Conservation (phyloP, 1,284 basidiomycete species). For the Blastosporella zonata region DNA sequence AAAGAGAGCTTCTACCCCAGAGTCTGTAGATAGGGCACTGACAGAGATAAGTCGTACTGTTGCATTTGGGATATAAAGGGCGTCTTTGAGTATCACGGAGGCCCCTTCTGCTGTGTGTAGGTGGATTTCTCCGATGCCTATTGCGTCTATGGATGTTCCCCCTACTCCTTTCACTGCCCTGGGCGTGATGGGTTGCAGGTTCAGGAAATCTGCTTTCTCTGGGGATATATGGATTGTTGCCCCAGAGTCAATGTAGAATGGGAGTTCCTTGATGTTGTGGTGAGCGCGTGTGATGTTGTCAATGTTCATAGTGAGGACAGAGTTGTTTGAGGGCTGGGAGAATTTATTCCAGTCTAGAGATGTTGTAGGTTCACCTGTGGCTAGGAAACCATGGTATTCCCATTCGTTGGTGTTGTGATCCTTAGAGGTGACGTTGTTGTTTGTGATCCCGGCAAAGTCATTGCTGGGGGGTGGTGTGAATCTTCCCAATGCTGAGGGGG, state of each 20-base stretch:
- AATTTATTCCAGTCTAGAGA: background rate
- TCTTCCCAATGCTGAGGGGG: background rate
- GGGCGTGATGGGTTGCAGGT: background rate
- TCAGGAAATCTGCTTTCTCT: background rate
- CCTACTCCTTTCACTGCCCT: background rate
- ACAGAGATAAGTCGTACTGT: slow-evolving; percentile 3
- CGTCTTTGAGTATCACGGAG: background rate
- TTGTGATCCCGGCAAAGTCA: background rate
- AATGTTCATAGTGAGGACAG: background rate
- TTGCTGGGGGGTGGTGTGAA: background rate
- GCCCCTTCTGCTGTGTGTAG: background rate
- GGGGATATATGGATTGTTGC: background rate
- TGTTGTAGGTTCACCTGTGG: background rate
- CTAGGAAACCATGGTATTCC: background rate
- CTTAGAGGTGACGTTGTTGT: background rate
- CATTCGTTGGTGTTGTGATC: background rate
- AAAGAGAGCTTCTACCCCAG: background rate
- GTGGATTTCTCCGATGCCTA: background rate
- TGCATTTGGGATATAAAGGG: background rate
- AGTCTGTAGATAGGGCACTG: background rate
- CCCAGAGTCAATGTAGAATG: background rate
- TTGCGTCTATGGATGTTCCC: background rate
- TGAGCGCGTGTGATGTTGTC: background rate
- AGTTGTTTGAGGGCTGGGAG: background rate
- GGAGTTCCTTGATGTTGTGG: background rate